These are phyloP conservation scores for Blastosporella zonata DNA, from an alignment of 1,284 basidiomycete species.

Conservation along the genomic window DNA sequence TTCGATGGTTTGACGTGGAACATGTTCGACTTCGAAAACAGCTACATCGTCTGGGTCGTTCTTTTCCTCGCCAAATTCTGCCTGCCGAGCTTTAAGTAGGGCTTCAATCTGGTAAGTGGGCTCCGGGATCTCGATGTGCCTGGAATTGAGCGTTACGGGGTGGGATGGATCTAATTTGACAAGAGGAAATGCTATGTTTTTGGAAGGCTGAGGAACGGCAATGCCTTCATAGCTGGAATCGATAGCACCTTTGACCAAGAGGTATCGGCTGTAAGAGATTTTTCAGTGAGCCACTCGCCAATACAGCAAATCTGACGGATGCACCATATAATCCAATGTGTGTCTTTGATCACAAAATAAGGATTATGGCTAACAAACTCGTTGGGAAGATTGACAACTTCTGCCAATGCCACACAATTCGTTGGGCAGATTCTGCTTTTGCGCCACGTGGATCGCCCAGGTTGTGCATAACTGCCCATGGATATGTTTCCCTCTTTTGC, in stretches of 20 bases:
- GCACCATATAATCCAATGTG: slow-evolving; percentile 64
- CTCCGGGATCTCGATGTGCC: slow-evolving; percentile 48
- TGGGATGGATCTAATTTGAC: slow-evolving; percentile 42
- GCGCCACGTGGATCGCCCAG: slow-evolving; percentile 39
- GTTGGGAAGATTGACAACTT: slow-evolving; percentile 54
- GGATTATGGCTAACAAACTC: slow-evolving; percentile 48
- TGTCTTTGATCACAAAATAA: slow-evolving; percentile 55
- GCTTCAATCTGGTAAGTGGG: slow-evolving; percentile 48
- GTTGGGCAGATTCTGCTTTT: slow-evolving; percentile 43
- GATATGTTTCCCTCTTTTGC: slow-evolving; percentile 53
- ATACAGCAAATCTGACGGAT: slow-evolving; percentile 19
- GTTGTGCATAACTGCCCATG: slow-evolving; percentile 38
- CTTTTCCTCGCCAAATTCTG: slow-evolving; percentile 39
- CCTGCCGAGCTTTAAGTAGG: slow-evolving; percentile 38
- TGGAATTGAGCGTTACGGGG: slow-evolving; percentile 29
- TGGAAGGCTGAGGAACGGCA: not conserved
- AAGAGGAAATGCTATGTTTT: slow-evolving; percentile 30
- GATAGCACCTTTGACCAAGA: slow-evolving; percentile 44
- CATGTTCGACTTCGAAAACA: slow-evolving; percentile 35
- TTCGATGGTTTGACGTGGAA: slow-evolving; percentile 17
- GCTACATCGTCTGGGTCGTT: slow-evolving; percentile 48
- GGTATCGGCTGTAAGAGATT: slow-evolving; percentile 46
- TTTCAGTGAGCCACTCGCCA: slow-evolving; percentile 3
- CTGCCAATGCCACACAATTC: slow-evolving; percentile 54
- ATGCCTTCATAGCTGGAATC: slow-evolving; percentile 9